Evolutionary conservation across 495 filamentous ascomycete genomes (phyloP).

Genomic region (Lasiosphaeria miniovina): DNA sequence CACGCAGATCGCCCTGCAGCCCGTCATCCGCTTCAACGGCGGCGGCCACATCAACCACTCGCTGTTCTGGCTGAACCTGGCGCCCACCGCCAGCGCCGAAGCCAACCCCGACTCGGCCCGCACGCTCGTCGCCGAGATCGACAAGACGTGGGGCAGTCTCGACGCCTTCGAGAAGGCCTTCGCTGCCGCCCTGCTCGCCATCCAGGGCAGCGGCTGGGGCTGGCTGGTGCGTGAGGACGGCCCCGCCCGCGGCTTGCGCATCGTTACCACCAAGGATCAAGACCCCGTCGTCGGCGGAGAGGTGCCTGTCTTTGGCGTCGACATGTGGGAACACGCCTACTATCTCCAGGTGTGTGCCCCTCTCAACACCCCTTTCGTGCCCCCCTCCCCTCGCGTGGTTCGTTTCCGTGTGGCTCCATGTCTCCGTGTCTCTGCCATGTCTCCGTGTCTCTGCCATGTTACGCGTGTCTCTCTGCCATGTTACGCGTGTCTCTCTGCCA

Average conservation of each 20-base stretch:
- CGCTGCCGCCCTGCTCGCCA: constrained; percentile 60
- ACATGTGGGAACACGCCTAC: constrained; percentile 83
- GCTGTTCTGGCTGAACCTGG: constrained; percentile 91
- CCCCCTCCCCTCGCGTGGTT: not conserved
- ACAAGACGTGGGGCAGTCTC: constrained; percentile 62
- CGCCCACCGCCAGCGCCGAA: constrained; percentile 63
- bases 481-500: no score
- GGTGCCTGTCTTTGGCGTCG: constrained; percentile 83
- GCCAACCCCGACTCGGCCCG: constrained; percentile 61
- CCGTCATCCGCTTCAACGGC: constrained; percentile 83
- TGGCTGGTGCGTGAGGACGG: constrained; percentile 87
- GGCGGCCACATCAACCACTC: constrained; percentile 91
- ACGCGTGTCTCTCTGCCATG: no score
- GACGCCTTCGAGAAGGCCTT: constrained; percentile 74
- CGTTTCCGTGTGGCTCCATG: no score
- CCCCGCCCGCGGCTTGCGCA: constrained; percentile 56
- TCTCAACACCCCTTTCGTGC: constrained; percentile 20
- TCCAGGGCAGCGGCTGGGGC: constrained; percentile 68
- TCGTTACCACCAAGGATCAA: constrained; percentile 85
- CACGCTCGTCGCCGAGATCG: constrained; percentile 59
- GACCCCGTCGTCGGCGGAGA: constrained; percentile 89
- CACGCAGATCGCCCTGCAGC: constrained; percentile 71
- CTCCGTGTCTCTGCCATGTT: no score
- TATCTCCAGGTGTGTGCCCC: constrained; percentile 82
- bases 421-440: no score